phyloP scores from a whole-genome alignment of 2,329 filamentous ascomycete genomes.

The Penicillium sclerotiorum region DNA sequence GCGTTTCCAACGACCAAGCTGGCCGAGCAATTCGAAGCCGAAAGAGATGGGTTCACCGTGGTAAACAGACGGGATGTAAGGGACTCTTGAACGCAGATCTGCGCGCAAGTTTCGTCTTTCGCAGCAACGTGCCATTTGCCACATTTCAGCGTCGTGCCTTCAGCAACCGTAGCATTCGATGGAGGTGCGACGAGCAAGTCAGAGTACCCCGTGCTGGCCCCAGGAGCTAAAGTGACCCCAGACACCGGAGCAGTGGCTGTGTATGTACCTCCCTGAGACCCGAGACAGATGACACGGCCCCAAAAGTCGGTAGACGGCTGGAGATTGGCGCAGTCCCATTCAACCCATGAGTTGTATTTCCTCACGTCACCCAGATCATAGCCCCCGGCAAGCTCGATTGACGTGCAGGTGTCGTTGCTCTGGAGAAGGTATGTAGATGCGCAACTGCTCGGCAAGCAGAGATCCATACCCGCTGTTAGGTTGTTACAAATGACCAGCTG shows the following conservation, averaged over 20 bases:
- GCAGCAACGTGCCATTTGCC: conserved; percentile 20
- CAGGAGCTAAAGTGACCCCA: neutral
- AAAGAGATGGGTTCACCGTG: conserved; percentile 22
- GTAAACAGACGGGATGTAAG: conserved; percentile 20
- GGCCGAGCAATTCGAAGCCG: conserved; percentile 7
- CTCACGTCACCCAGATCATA: conserved; percentile 4
- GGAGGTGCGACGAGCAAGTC: conserved; percentile 8
- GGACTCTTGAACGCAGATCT: conserved; percentile 19
- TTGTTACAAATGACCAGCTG: conserved; percentile 1
- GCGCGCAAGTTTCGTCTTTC: conserved; percentile 19
- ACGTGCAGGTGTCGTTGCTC: conserved; percentile 8
- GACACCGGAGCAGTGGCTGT: neutral
- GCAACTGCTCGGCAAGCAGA: conserved; percentile 2
- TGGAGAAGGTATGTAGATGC: conserved; percentile 1
- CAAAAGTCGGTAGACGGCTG: conserved; percentile 4
- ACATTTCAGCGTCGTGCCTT: conserved; percentile 20
- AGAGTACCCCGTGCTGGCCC: conserved; percentile 7
- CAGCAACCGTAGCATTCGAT: conserved; percentile 18
- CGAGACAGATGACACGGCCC: conserved; percentile 19
- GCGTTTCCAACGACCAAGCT: conserved; percentile 12
- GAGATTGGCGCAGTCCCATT: conserved; percentile 17
- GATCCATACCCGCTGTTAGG: neutral
- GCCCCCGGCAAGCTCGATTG: conserved; percentile 2
- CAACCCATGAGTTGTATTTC: conserved; percentile 22
- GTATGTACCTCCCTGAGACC: conserved; percentile 12